Base-by-base conservation (phyloP, 148 eudicot species). In the Rhododendron molle region DNA sequence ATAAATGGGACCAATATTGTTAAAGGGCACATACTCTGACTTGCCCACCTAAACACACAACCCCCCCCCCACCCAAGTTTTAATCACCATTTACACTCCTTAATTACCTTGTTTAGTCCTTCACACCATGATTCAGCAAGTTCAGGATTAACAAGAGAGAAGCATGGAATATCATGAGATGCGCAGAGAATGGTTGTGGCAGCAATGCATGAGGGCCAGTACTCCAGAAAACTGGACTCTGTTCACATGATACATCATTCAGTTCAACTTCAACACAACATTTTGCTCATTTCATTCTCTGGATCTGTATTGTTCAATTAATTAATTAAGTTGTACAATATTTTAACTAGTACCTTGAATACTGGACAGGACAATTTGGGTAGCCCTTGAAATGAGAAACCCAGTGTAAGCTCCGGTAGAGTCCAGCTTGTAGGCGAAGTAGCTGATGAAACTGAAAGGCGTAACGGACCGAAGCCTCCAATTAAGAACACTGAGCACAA, bases 121-220 rank as follows among this genome's bases (percentile, higher is more conserved):
- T 92, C 91, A 87, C 97, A 91, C 99, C 99, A 96, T 88, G 93
- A 92, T 74, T 90, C 93, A 74, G 96, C 96, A 86, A 88, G 91
- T 78, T 92, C 92, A 77, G 92, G 94, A 81, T 94, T 91, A 26
- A 91, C 87, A 83, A 88, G 88, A 76, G 99, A 94, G 86, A 96
- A 91, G 56, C 87, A 91, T 40, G 99, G 96, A 36, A 94, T 76
- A 82, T 96, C 96, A 87, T 88, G 92, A 81, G 98, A 92, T 84
- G 99, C 97, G 88, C 95, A 94, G 62, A 94, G 94, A 82, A 93
- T 91, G 71, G 99, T 86, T 79, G 96, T 92, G 81, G 96, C 95
- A 47, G 97, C 98, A 84, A 96, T 92, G 93, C 94, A 94, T 83
- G 99, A 96, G 88, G 99, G 97, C 94, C 94, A 88, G 85, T 90